Conservation (phyloP, 495 filamentous ascomycete genomes). For the Hypoxylon cercidicola region DNA sequence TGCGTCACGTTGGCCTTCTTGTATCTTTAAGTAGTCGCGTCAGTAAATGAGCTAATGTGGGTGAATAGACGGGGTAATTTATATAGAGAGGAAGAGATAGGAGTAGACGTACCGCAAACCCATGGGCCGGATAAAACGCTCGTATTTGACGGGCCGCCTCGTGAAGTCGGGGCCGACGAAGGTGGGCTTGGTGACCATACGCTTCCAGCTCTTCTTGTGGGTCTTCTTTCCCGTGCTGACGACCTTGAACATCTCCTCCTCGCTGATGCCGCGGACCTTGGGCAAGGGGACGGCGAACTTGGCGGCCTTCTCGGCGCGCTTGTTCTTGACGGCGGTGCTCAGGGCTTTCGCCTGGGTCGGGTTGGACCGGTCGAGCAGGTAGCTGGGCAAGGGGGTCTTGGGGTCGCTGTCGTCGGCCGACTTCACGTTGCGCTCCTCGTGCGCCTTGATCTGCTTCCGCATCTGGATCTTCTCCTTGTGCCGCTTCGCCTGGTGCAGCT, state of each 20-base stretch:
- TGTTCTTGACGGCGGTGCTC: conserved; percentile 85
- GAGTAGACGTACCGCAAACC: conserved; percentile 28
- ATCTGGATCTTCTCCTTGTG: conserved; percentile 99
- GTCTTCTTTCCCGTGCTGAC: conserved; percentile 85
- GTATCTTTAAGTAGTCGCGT: conserved; percentile 88
- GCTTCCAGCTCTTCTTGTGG: conserved; percentile 82
- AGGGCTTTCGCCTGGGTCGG: conserved; percentile 90
- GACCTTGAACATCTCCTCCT: conserved; percentile 99
- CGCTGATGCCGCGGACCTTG: conserved; percentile 90
- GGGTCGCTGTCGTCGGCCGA: conserved; percentile 82
- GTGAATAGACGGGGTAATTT: neutral
- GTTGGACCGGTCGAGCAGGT: conserved; percentile 89
- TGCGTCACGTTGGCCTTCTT: conserved; percentile 96
- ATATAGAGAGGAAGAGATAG: too few relatives aligned
- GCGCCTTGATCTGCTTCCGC: conserved; percentile 92
- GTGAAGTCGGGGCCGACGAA: conserved; percentile 92
- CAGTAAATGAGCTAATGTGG: conserved; percentile 49
- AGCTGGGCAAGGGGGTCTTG: conserved; percentile 79
- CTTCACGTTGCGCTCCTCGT: conserved; percentile 96
- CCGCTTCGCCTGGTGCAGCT: conserved; percentile 93
- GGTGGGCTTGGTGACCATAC: conserved; percentile 81
- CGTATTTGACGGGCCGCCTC: conserved; percentile 91
- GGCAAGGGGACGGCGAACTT: conserved; percentile 94
- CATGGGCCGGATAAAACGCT: conserved; percentile 72
- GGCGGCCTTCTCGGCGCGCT: conserved; percentile 71